Evolutionary conservation across 2,329 filamentous ascomycete species (phyloP).

Genomic region (Nigrograna mackinnonii): DNA sequence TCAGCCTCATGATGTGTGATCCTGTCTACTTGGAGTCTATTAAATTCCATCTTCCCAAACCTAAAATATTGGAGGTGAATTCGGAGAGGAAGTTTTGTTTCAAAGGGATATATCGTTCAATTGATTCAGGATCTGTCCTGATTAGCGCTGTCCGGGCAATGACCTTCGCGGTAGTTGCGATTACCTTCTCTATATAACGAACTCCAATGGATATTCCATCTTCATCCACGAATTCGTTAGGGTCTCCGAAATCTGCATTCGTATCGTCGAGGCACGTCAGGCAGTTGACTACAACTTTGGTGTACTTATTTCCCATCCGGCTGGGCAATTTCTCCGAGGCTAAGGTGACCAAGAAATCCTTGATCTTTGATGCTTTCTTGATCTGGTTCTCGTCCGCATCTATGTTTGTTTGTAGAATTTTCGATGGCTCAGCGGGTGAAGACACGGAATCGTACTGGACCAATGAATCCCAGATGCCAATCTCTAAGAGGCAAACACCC

Average conservation of each 20-base stretch:
- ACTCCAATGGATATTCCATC: constrained; percentile 35
- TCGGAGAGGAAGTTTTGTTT: too few species aligned
- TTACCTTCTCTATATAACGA: constrained; percentile 37
- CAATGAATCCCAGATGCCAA: constrained; percentile 53
- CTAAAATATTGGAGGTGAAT: too few species aligned
- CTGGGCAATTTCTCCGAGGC: constrained; percentile 22
- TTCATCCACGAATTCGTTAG: constrained; percentile 26
- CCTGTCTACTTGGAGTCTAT: too few species aligned
- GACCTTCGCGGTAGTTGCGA: too few species aligned
- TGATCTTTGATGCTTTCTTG: constrained; percentile 1
- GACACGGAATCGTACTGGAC: constrained; percentile 22
- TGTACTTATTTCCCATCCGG: constrained; percentile 39
- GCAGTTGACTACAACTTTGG: constrained; percentile 18
- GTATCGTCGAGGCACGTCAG: constrained; percentile 18
- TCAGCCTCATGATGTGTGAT: too few species aligned
- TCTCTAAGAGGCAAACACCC: constrained; percentile 57
- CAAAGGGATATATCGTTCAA: too few species aligned
- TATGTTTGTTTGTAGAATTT: constrained; percentile 4
- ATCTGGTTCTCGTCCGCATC: neutral
- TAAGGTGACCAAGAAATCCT: constrained; percentile 16
- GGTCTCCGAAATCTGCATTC: constrained; percentile 29
- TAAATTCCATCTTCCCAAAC: too few species aligned
- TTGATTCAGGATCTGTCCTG: too few species aligned
- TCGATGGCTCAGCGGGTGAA: too few species aligned
- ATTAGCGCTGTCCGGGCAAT: too few species aligned